Percentiles rank a stretch among this genome's conserved stretches.
These are phyloP conservation scores for Globisporangium lucens DNA, from an alignment of 352 stramenopile genomes.

Conservation along the genomic window DNA sequence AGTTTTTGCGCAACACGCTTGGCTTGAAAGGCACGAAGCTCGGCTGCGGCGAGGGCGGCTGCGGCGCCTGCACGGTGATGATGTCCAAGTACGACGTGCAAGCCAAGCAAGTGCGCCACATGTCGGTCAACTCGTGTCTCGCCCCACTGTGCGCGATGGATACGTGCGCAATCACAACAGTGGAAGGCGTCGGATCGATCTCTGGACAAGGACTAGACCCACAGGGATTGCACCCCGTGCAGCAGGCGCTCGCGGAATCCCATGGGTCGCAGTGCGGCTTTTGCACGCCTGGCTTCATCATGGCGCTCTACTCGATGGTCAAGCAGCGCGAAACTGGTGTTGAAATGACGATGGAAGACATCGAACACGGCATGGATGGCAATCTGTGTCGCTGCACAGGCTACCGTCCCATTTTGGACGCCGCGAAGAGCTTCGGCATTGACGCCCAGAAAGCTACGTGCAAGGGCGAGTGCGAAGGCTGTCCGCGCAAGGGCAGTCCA, in stretches of 20 bases:
- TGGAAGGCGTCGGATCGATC: conserved; percentile 70
- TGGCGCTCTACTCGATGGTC: conserved; percentile 82
- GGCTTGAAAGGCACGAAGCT: conserved; percentile 83
- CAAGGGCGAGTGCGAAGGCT: conserved; percentile 62
- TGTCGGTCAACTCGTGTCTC: conserved; percentile 88
- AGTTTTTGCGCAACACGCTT: conserved; percentile 75
- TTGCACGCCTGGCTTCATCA: conserved; percentile 88
- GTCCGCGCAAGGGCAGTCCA: conserved; percentile 50
- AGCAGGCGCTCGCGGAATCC: conserved; percentile 87
- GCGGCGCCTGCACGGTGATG: conserved; percentile 96
- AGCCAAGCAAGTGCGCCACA: conserved; percentile 46
- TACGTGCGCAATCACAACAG: conserved; percentile 80
- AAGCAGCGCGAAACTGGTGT: conserved; percentile 68
- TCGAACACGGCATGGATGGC: conserved; percentile 94
- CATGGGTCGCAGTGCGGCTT: conserved; percentile 95
- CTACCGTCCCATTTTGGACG: conserved; percentile 81
- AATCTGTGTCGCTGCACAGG: conserved; percentile 96
- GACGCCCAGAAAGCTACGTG: conserved; percentile 59
- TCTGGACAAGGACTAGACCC: conserved; percentile 26
- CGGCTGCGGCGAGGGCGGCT: conserved; percentile 94
- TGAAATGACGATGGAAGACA: conserved; percentile 77
- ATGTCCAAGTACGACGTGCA: conserved; percentile 67
- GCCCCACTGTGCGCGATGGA: conserved; percentile 81
- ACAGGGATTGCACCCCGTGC: conserved; percentile 72
- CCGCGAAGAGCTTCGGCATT: conserved; percentile 82